Conservation (phyloP, 179 eudicot species). For the Beta lomatogona region DNA sequence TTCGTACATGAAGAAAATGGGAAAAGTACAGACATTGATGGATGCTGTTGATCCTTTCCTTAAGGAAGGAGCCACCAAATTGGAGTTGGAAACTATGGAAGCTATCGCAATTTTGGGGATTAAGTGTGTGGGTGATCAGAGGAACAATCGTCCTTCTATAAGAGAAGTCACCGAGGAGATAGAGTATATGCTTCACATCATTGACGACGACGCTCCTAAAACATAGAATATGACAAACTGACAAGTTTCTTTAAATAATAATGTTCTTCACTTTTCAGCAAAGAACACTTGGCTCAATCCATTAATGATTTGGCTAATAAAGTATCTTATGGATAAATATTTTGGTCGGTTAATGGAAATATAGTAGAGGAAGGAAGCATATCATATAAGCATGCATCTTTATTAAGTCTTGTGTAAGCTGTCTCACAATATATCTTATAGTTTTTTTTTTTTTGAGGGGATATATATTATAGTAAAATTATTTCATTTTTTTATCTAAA, state of each 20-base stretch:
- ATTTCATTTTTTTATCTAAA: no score
- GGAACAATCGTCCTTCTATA: slow-evolving; percentile 54
- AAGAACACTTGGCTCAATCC: no score
- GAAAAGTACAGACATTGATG: slow-evolving; percentile 24
- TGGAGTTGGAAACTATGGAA: slow-evolving; percentile 34
- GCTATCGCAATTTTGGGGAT: slow-evolving; percentile 37
- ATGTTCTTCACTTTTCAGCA: no score
- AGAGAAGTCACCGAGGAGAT: slow-evolving; percentile 53
- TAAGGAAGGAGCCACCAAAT: slow-evolving; percentile 26
- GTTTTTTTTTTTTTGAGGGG: no score
- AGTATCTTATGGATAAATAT: no score
- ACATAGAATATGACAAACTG: background rate
- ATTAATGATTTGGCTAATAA: no score
- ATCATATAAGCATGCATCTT: no score
- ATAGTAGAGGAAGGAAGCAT: no score
- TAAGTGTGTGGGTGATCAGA: slow-evolving; percentile 46
- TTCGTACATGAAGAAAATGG: slow-evolving; percentile 41
- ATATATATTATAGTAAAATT: no score
- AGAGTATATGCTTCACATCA: slow-evolving; percentile 47
- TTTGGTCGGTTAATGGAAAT: no score
- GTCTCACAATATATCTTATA: no score
- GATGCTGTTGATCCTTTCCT: slow-evolving; percentile 44
- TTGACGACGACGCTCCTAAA: slow-evolving; percentile 32
- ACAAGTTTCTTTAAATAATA: background rate
- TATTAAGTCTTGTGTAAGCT: no score